These are phyloP conservation scores for Cylindrodendrum hubeiense DNA, from an alignment of 2,329 filamentous ascomycete genomes.

Conservation along the genomic window DNA sequence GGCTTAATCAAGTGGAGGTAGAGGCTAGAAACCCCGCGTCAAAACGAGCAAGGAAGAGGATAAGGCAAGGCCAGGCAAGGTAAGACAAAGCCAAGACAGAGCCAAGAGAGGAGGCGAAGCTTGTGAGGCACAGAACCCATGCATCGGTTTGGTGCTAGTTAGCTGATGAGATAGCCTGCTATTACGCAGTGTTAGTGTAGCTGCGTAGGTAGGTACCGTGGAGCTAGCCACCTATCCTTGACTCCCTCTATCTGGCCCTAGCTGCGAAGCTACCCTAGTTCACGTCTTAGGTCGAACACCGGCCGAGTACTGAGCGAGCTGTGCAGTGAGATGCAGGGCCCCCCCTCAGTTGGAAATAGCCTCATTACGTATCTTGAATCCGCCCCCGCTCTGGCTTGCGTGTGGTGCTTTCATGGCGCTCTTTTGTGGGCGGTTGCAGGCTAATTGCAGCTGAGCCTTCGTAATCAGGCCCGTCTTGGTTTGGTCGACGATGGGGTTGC, in stretches of 20 bases:
- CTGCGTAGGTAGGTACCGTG: no score
- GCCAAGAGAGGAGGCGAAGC: slow-evolving; percentile 2
- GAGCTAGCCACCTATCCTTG: slow-evolving; percentile 14
- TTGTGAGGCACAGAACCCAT: slow-evolving; percentile 2
- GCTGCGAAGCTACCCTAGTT: slow-evolving; percentile 23
- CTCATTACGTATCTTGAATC: slow-evolving; percentile 37
- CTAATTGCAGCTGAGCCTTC: slow-evolving; percentile 25
- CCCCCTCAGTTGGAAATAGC: slow-evolving; percentile 13
- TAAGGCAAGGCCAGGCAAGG: neutral
- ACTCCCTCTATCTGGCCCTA: slow-evolving; percentile 7
- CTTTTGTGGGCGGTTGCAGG: neutral
- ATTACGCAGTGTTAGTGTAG: neutral
- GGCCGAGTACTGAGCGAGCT: slow-evolving; percentile 1
- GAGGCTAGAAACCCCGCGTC: slow-evolving; percentile 15
- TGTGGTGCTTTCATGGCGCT: neutral
- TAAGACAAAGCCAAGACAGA: neutral
- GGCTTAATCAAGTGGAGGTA: slow-evolving; percentile 11
- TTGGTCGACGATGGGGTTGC: slow-evolving; percentile 34
- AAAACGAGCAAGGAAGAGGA: neutral
- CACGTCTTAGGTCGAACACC: slow-evolving; percentile 17
- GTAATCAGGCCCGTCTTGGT: slow-evolving; percentile 35
- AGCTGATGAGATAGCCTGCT: slow-evolving; percentile 17
- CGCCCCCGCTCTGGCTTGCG: slow-evolving; percentile 13
- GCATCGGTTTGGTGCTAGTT: neutral
- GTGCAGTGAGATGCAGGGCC: neutral